phyloP scores from a whole-genome alignment of 805 yeast species.

The Novakomyces olei region DNA sequence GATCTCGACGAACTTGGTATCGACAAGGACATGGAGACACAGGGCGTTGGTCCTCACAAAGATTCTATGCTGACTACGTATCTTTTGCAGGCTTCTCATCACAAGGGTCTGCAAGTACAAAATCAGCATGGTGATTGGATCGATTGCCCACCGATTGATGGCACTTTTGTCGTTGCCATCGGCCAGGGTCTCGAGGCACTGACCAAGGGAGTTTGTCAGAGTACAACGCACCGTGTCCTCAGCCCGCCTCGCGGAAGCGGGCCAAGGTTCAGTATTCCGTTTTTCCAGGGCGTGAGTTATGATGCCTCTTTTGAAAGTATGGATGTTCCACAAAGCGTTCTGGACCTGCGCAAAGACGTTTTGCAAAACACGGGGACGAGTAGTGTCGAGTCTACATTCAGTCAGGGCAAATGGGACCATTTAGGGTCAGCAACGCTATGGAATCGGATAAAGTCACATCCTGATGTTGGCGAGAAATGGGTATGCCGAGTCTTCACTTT shows the following conservation, averaged over 20 bases:
- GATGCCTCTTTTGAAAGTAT: too few relatives aligned
- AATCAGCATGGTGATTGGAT: conserved; percentile 36
- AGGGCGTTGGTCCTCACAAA: conserved; percentile 45
- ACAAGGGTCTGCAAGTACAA: conserved; percentile 30
- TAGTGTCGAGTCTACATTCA: too few relatives aligned
- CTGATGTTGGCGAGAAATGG: too few relatives aligned
- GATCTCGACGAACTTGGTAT: conserved; percentile 16
- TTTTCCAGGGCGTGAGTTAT: conserved; percentile 21
- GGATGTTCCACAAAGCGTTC: too few relatives aligned
- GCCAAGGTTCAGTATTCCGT: conserved; percentile 22
- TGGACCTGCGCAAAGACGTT: too few relatives aligned
- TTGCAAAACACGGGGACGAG: too few relatives aligned
- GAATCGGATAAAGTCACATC: too few relatives aligned
- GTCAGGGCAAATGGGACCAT: too few relatives aligned
- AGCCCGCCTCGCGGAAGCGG: conserved; percentile 18
- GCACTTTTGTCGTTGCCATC: conserved; percentile 29
- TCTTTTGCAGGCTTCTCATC: conserved; percentile 8
- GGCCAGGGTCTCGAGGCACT: conserved; percentile 42
- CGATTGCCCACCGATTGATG: conserved; percentile 27
- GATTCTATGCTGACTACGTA: conserved; percentile 18
- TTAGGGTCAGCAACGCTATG: too few relatives aligned
- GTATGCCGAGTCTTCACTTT: too few relatives aligned
- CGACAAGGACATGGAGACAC: conserved; percentile 11
- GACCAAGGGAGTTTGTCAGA: conserved; percentile 35
- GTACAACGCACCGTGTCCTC: conserved; percentile 40